These are phyloP conservation scores for Balakata baccata DNA, from an alignment of 345 rosid genomes.

Conservation along the genomic window DNA sequence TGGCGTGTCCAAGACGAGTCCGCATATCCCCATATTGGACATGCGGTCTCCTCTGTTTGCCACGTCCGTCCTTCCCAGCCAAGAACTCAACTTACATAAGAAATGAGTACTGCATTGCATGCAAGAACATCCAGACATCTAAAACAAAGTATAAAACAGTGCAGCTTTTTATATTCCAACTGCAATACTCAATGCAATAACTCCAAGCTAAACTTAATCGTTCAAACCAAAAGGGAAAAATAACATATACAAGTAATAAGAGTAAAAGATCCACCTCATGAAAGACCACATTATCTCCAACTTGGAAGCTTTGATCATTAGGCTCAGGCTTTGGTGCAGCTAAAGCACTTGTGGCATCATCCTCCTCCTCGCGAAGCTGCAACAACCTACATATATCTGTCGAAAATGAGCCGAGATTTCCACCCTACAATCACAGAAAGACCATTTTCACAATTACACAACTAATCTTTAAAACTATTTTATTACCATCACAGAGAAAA, in stretches of 20 bases:
- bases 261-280: conserved; percentile 48
- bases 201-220: neutral
- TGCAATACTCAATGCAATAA: neutral
- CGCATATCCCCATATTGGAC: too few species aligned
- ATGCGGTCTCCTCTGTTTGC: too few species aligned
- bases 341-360: conserved; percentile 88
- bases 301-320: conserved; percentile 59
- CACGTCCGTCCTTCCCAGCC: too few species aligned
- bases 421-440: conserved; percentile 53
- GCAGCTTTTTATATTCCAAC: neutral
- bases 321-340: conserved; percentile 86
- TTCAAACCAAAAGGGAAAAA: neutral
- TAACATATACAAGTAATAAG: neutral
- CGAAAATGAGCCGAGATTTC: conserved; percentile 77
- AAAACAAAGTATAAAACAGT: neutral
- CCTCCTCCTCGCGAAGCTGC: conserved; percentile 94
- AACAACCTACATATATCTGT: conserved; percentile 83
- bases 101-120: neutral
- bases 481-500: conserved; percentile 12
- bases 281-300: conserved; percentile 43
- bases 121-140: neutral
- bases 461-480: neutral
- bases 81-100: neutral
- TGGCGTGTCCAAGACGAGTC: too few species aligned
- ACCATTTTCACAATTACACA: neutral